phyloP scores from a whole-genome alignment of 345 rosid genomes.

The Adansonia digitata region DNA sequence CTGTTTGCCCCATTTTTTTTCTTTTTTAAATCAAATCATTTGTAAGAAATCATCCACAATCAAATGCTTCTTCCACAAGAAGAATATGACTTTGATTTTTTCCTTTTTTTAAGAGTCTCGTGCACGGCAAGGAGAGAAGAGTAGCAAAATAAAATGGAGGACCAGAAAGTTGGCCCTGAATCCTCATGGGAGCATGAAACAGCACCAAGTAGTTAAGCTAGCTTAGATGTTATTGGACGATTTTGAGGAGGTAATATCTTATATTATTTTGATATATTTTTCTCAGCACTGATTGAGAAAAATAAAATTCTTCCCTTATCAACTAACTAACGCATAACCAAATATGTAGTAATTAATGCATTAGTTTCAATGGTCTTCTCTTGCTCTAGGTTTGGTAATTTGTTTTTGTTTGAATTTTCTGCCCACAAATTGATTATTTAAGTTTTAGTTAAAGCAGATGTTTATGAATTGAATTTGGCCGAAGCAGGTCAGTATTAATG shows the following conservation, averaged over 20 bases:
- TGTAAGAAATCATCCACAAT: background rate
- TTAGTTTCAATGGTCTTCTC: background rate
- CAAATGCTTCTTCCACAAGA: background rate
- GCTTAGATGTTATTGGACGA: background rate
- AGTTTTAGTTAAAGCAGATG: background rate
- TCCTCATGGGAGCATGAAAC: background rate
- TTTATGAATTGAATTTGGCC: background rate
- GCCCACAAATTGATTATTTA: background rate
- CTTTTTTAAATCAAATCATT: background rate
- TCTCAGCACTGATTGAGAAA: no score
- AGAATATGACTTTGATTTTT: background rate
- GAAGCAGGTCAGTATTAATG: background rate
- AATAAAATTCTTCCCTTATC: no score
- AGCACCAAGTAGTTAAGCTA: background rate
- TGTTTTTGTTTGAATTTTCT: no score
- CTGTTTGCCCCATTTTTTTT: no score
- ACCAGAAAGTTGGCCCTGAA: background rate
- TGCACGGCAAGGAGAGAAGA: conserved; percentile 1
- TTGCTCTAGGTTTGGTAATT: no score
- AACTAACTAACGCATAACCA: no score
- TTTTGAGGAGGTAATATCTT: no score
- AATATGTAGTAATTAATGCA: no score
- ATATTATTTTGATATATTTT: no score
- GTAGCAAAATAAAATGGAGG: background rate
- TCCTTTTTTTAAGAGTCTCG: background rate